Evolutionary conservation across 2,329 filamentous ascomycete genomes (phyloP), one percentile per base, ranked within the genome.

Genomic region (Knoxdaviesia capensis): DNA sequence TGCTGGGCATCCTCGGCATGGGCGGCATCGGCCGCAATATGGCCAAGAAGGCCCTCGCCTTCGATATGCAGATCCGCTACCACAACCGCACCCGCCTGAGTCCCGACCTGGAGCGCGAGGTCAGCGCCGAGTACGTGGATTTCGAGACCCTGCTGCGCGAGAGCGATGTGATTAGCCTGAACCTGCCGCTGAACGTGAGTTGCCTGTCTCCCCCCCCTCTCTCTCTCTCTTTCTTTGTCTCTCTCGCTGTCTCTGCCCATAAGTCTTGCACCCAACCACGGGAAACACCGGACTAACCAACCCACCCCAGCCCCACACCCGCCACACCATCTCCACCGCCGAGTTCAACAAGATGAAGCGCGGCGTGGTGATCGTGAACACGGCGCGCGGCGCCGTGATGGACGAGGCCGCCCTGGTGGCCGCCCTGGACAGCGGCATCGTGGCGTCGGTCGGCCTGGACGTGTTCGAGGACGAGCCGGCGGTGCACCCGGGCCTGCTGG

Each of bases 381-480:
- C 84, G 0, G 83, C 84, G 7, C 76, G 84, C 11, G 84, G 84
- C 29, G 81, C 81, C 31, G 74, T 90, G 43, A 80, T 92, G 52
- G 79, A 92, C 51, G 84, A 92, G 58, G 76, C 66, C 6, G 84
- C 83, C 2, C 71, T 92, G 6, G 84, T 87, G 5, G 61, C 74
- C 38, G 82, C 83, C 1, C 65, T 92, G 2, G 68, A 78, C 20
- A 66, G 62, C 10, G 82, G 83, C 6, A 71, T 74, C 45, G 80
- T 92, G 36, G 68, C 68, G 48, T 78, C 74, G 7, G 77, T 65
- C 9, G 84, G 84, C 1, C 65, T 92, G 5, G 84, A 92, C 54
- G 84, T 92, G 40, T 92, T 77, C 53, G 84, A 92, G 54, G 66
- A 86, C 34, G 84, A 92, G 57, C 85, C 85, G 0, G 65, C 71